Percentiles rank a stretch among this genome's conserved stretches.
Conservation (phyloP, 2,329 filamentous ascomycete species). For the Diaporthe sp. region DNA sequence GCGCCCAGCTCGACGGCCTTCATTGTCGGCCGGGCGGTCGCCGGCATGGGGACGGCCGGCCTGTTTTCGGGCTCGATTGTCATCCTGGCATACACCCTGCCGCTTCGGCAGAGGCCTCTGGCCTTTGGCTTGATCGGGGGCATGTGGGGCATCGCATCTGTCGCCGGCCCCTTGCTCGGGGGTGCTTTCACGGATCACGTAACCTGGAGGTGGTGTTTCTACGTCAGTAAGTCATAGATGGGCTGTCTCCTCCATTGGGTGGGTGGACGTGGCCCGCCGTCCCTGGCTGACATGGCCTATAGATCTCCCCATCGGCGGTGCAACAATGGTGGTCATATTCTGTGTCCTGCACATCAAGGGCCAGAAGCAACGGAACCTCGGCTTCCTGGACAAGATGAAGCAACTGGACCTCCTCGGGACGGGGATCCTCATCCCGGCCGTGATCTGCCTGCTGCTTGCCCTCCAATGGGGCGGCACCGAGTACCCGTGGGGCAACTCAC, state of each 20-base stretch:
- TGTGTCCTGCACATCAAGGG: constrained; percentile 60
- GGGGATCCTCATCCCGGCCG: constrained; percentile 64
- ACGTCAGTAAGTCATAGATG: constrained; percentile 45
- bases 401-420: constrained; percentile 66
- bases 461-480: constrained; percentile 70
- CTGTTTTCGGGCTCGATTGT: constrained; percentile 65
- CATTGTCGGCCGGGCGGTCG: constrained; percentile 66
- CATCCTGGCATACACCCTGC: constrained; percentile 63
- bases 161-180: constrained; percentile 65
- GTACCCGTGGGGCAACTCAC: constrained; percentile 64
- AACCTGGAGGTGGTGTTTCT: constrained; percentile 69
- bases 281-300: constrained; percentile 13
- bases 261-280: not conserved
- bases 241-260: not conserved
- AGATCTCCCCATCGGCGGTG: constrained; percentile 59
- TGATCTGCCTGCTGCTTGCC: constrained; percentile 68
- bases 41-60: constrained; percentile 66
- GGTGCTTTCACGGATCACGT: constrained; percentile 64
- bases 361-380: constrained; percentile 49
- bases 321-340: constrained; percentile 63
- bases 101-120: constrained; percentile 66
- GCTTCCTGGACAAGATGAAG: constrained; percentile 55
- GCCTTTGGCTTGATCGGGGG: constrained; percentile 68
- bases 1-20: constrained; percentile 62
- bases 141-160: constrained; percentile 67